Conservation (phyloP, 129 eudicot genomes). For the Tanacetum coccineum region DNA sequence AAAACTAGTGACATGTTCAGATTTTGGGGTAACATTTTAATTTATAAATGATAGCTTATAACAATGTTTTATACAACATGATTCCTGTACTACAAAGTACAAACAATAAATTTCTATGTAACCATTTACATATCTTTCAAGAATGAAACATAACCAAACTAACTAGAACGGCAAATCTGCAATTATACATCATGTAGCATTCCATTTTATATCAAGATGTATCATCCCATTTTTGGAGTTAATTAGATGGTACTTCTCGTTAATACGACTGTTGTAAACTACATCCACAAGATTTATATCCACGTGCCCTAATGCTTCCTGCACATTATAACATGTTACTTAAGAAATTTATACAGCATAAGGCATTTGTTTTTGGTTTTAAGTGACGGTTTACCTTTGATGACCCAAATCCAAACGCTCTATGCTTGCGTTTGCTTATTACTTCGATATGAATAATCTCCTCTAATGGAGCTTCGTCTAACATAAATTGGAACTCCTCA, state of each 20-base stretch:
- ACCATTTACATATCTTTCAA: conserved; percentile 9
- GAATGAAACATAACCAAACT: conserved; percentile 2
- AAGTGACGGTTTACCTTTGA: conserved; percentile 38
- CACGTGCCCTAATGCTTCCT: conserved; percentile 61
- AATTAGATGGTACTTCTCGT: conserved; percentile 52
- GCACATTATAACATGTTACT: not conserved
- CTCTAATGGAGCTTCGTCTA: conserved; percentile 58
- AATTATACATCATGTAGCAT: conserved; percentile 30
- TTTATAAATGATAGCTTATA: not conserved
- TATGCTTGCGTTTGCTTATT: conserved; percentile 38
- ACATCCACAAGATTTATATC: conserved; percentile 58
- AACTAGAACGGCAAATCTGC: conserved; percentile 3
- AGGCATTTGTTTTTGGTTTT: not conserved
- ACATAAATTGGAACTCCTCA: conserved; percentile 58
- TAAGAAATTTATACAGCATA: not conserved
- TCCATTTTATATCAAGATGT: conserved; percentile 51
- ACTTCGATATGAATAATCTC: conserved; percentile 53
- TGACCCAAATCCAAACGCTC: conserved; percentile 31
- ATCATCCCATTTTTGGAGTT: conserved; percentile 50
- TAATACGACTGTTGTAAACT: conserved; percentile 51
- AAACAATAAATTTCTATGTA: conserved; percentile 13
- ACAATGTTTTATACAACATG: conserved; percentile 10
- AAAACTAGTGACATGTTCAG: not conserved
- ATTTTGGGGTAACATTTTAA: not conserved
- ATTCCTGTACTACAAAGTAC: conserved; percentile 2